Evolutionary conservation across 164 flowering plant species (phyloP).

Genomic region (Tinospora cordifolia): DNA sequence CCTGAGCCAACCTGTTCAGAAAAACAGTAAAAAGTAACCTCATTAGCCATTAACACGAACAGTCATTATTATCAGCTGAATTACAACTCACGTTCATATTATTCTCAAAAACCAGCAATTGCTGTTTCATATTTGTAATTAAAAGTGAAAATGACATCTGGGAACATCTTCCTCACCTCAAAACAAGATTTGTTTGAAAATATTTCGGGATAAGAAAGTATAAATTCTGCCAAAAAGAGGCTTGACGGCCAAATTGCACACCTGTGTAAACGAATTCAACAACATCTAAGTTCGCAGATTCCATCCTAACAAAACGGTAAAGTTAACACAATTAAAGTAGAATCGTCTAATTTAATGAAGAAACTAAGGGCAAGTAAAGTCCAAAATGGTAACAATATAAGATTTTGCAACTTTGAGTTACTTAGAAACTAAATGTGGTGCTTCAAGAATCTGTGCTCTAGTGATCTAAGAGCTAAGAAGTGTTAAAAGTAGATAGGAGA

Average conservation of each 20-base stretch:
- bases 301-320: not conserved
- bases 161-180: conserved; percentile 49
- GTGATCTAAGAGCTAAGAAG: no score
- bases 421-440: not conserved
- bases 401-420: not conserved
- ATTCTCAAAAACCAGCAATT: not conserved
- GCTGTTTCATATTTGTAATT: not conserved
- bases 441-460: not conserved
- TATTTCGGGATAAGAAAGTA: conserved; percentile 68
- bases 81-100: not conserved
- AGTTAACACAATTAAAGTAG: not conserved
- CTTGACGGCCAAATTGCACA: conserved; percentile 96
- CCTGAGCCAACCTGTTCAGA: conserved; percentile 82
- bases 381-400: not conserved
- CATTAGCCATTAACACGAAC: not conserved
- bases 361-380: not conserved
- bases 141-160: not conserved
- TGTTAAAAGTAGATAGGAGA: no score
- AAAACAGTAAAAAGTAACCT: not conserved
- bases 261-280: conserved; percentile 34
- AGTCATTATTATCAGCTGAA: not conserved
- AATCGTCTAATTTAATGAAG: not conserved
- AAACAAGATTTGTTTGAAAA: conserved; percentile 64
- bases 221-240: conserved; percentile 78
- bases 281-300: not conserved